Evolutionary conservation across 108 stramenopile species (phyloP).

Genomic region (Schizochytrium sp.): DNA sequence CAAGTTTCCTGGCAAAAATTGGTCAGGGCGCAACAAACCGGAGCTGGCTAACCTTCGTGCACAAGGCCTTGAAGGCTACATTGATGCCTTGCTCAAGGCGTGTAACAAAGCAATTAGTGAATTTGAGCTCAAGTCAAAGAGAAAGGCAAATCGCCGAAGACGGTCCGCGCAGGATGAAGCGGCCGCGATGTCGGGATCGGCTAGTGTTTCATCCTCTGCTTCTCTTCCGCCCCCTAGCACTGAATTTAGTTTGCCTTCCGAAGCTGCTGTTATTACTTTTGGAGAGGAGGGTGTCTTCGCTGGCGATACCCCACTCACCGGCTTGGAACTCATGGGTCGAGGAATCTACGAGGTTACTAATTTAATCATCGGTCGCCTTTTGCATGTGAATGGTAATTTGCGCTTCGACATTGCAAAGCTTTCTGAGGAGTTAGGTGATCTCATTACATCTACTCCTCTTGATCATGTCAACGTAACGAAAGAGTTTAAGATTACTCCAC

Average conservation of each 20-base stretch:
- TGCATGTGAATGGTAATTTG: constrained; percentile 1
- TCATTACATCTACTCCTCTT: constrained; percentile 44
- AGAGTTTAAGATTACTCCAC: constrained; percentile 55
- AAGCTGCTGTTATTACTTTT: neutral
- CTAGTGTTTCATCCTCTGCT: neutral
- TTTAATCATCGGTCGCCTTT: neutral
- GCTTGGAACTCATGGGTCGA: neutral
- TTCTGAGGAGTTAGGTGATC: neutral
- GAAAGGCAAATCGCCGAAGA: constrained; percentile 15
- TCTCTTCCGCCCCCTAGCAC: neutral
- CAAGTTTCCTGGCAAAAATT: constrained; percentile 46
- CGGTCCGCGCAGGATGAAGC: neutral
- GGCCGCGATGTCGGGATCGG: too few relatives aligned
- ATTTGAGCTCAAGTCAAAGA: constrained; percentile 49
- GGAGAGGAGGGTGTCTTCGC: neutral
- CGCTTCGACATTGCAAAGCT: constrained; percentile 10
- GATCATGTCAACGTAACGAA: constrained; percentile 32
- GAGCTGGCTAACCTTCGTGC: constrained; percentile 9
- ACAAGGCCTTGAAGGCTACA: neutral
- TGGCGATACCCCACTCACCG: neutral
- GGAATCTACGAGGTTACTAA: constrained; percentile 7
- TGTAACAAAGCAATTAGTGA: constrained; percentile 24
- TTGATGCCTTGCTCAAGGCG: neutral
- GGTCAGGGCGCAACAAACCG: constrained; percentile 10
- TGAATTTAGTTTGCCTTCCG: neutral